phyloP scores from a whole-genome alignment of 257 asterid genomes.

The Primulina tabacum region DNA sequence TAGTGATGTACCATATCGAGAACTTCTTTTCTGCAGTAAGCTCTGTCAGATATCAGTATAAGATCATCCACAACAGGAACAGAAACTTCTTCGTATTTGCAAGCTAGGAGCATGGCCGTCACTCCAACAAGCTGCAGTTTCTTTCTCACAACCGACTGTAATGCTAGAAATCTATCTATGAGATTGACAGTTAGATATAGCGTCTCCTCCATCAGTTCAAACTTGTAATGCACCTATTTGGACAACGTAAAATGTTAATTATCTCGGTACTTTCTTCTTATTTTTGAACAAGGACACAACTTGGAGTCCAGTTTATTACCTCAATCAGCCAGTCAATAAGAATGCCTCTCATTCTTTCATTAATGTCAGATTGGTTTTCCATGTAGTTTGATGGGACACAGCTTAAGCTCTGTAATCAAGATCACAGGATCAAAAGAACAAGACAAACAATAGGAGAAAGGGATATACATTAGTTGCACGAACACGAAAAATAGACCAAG shows the following conservation, averaged over 20 bases:
- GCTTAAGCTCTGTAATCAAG: slow-evolving; percentile 44
- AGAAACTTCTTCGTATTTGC: slow-evolving; percentile 94
- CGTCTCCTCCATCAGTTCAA: slow-evolving; percentile 94
- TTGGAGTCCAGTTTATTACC: slow-evolving; percentile 35
- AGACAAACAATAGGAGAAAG: not conserved
- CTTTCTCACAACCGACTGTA: slow-evolving; percentile 63
- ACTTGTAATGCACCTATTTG: slow-evolving; percentile 87
- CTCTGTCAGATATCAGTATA: slow-evolving; percentile 77
- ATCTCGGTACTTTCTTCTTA: slow-evolving; percentile 1
- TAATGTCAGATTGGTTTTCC: slow-evolving; percentile 65
- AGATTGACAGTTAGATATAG: slow-evolving; percentile 72
- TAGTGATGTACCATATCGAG: slow-evolving; percentile 63
- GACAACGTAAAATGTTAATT: not conserved
- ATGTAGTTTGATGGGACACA: slow-evolving; percentile 62
- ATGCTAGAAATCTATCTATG: slow-evolving; percentile 75
- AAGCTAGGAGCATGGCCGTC: slow-evolving; percentile 88
- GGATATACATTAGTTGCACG: not conserved
- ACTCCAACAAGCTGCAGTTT: slow-evolving; percentile 88
- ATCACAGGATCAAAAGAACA: slow-evolving; percentile 12
- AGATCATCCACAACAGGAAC: slow-evolving; percentile 96
- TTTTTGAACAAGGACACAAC: not conserved
- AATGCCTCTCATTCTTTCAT: slow-evolving; percentile 86
- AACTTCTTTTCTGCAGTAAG: slow-evolving; percentile 73
- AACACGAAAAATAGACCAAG: not conserved
- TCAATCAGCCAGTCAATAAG: slow-evolving; percentile 94